Evolutionary conservation across 2,329 filamentous ascomycete genomes (phyloP).

Genomic region (Hypoxylon rubiginosum): DNA sequence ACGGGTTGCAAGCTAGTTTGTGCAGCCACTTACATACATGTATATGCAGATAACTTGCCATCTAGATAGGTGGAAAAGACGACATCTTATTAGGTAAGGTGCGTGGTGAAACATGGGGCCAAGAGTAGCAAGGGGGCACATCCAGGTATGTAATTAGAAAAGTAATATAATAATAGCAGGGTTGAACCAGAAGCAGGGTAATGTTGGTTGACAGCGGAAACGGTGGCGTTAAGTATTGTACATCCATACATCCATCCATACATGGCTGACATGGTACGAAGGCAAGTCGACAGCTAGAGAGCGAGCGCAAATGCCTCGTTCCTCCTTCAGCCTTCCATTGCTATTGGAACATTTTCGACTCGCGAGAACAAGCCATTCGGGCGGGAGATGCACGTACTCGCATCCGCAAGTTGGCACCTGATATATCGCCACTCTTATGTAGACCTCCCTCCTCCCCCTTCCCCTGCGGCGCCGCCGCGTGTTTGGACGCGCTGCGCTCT

Average conservation of each 20-base stretch:
- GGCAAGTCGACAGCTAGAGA: slow-evolving; percentile 4
- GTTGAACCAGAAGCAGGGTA: slow-evolving; percentile 32
- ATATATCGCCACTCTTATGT: slow-evolving; percentile 27
- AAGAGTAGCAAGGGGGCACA: slow-evolving; percentile 23
- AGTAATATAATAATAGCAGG: slow-evolving; percentile 37
- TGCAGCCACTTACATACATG: not conserved
- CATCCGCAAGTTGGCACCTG: slow-evolving; percentile 41
- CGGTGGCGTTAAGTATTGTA: slow-evolving; percentile 23
- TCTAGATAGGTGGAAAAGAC: slow-evolving; percentile 10
- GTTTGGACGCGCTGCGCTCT: not conserved
- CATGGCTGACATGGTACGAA: too few species aligned
- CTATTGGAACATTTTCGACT: slow-evolving; percentile 19
- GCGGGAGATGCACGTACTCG: slow-evolving; percentile 42
- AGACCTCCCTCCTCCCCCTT: slow-evolving; percentile 1
- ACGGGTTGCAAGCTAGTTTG: slow-evolving; percentile 16
- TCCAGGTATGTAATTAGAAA: slow-evolving; percentile 28
- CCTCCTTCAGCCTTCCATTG: slow-evolving; percentile 16
- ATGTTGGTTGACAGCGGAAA: slow-evolving; percentile 36
- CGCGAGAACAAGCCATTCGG: slow-evolving; percentile 12
- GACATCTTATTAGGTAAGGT: slow-evolving; percentile 26
- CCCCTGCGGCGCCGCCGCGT: slow-evolving; percentile 7
- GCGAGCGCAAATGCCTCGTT: slow-evolving; percentile 18
- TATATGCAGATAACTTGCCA: slow-evolving; percentile 9
- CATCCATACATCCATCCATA: not conserved
- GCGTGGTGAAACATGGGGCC: slow-evolving; percentile 19